Conservation (phyloP, 331 rosid genomes). For the Pyrus hybrid region DNA sequence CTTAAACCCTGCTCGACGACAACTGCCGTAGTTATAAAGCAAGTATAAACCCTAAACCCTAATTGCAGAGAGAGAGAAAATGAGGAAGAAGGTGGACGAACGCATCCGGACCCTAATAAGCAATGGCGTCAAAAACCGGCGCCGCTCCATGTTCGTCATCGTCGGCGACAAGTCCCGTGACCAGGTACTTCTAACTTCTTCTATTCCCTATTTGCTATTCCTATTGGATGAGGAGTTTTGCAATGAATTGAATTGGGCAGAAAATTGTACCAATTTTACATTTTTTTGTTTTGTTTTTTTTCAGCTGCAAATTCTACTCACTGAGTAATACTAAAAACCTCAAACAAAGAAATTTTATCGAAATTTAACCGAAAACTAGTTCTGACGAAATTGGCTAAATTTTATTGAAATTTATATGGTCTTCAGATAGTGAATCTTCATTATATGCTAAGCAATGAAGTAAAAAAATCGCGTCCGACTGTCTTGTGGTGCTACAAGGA, state of each 20-base stretch:
- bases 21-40: neutral
- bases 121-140: constrained; percentile 80
- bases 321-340: neutral
- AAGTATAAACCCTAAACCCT: neutral
- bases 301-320: neutral
- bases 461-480: constrained; percentile 62
- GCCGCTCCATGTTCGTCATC: constrained; percentile 80
- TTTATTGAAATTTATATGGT: neutral
- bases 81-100: constrained; percentile 97
- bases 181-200: constrained; percentile 39
- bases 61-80: constrained; percentile 9
- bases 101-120: constrained; percentile 86
- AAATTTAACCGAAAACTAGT: no score
- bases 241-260: neutral
- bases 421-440: constrained; percentile 86
- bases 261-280: neutral
- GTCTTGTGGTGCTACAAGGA: constrained; percentile 91
- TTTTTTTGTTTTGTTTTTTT: no score
- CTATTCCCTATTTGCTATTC: neutral
- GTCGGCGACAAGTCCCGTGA: constrained; percentile 91
- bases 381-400: neutral
- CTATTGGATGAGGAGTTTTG: neutral
- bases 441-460: constrained; percentile 75
- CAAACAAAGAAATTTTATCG: neutral
- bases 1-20: neutral